Percentiles rank a stretch among this genome's conserved stretches.
phyloP scores from a whole-genome alignment of 371 early-diverging fungal genomes.

The Rhizopus delemar region DNA sequence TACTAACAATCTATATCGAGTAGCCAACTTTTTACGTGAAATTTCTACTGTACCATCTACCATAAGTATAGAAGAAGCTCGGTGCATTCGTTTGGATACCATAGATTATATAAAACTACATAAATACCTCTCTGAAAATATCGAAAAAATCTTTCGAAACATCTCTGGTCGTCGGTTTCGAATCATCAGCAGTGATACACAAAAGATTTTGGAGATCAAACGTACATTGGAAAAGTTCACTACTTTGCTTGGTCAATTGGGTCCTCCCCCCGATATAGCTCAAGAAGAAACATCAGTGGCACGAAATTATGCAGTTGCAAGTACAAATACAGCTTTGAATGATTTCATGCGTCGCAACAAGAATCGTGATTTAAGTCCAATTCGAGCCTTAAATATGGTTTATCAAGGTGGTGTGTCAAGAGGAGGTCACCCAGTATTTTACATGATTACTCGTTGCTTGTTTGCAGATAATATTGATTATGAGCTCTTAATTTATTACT shows the following conservation, averaged over 20 bases:
- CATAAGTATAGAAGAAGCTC: neutral
- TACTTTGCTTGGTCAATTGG: conserved; percentile 80
- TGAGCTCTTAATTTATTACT: conserved; percentile 69
- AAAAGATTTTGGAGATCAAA: conserved; percentile 38
- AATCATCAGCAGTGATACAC: conserved; percentile 21
- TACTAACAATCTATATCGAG: conserved; percentile 62
- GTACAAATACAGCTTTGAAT: conserved; percentile 54
- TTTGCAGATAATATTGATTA: conserved; percentile 73
- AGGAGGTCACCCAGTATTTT: conserved; percentile 76
- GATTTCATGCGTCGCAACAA: conserved; percentile 77
- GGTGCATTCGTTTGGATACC: conserved; percentile 38
- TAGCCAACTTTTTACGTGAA: conserved; percentile 58
- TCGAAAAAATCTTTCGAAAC: conserved; percentile 41
- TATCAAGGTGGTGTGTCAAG: conserved; percentile 79
- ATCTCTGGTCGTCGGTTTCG: conserved; percentile 26
- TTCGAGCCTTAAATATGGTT: conserved; percentile 63
- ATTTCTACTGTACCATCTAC: conserved; percentile 39
- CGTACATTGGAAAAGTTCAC: conserved; percentile 73
- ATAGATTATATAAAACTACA: conserved; percentile 44
- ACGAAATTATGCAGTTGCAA: conserved; percentile 39
- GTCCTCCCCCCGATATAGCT: conserved; percentile 69
- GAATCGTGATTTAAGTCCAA: conserved; percentile 55
- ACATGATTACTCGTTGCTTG: conserved; percentile 73
- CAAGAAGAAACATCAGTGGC: conserved; percentile 38
- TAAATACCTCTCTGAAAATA: conserved; percentile 38